Base-by-base conservation (phyloP, 441 rosid genomes). In the Gossypium davidsonii region DNA sequence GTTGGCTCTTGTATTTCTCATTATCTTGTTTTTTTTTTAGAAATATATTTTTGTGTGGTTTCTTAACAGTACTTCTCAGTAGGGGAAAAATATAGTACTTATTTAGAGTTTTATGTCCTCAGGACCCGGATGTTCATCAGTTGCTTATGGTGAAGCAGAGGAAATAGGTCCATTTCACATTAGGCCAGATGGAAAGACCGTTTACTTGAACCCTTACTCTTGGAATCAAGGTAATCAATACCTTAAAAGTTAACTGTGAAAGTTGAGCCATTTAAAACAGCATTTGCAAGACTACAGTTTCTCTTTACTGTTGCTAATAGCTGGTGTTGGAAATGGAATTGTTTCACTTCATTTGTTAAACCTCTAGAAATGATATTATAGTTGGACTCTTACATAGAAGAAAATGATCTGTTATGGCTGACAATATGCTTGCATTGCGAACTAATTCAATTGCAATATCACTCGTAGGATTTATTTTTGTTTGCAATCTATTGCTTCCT, bases 51-150 rank as follows among this genome's bases (percentile, higher is more conserved):
- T 63, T 52, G 9, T 10, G 8, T 6, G 39, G 39, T 0, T 74
- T 46, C 20, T 4, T 17, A 42, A 20, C 34, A 28, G 58, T 21
- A 12, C 63, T 60, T 58, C 42, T 60, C 42, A 60, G 6, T 8
- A 58, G 6, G 46, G 12, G 6, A 61, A 61, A 61, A 31, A 15
- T 2, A 61, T 0, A 31, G 44, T 62, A 37, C 67, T 72, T 55
- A 37, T 37, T 51, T 57, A 10, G 26, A 61, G 25, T 42, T 62
- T 7, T 63, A 17, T 75, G 73, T 59, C 46, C 69, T 42, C 68
- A 94, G 98, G 98, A 63, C 98, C 98, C 67, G 98, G 98, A 72
- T 94, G 97, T 80, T 92, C 98, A 48, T 92, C 98, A 14, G 82
- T 94, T 80, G 98, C 88, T 58, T 94, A 53, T 79, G 98, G 97